Percentiles rank a stretch among this genome's conserved stretches.
Evolutionary conservation across 2,329 filamentous ascomycete species (phyloP).

Genomic region (Zasmidium cellare): DNA sequence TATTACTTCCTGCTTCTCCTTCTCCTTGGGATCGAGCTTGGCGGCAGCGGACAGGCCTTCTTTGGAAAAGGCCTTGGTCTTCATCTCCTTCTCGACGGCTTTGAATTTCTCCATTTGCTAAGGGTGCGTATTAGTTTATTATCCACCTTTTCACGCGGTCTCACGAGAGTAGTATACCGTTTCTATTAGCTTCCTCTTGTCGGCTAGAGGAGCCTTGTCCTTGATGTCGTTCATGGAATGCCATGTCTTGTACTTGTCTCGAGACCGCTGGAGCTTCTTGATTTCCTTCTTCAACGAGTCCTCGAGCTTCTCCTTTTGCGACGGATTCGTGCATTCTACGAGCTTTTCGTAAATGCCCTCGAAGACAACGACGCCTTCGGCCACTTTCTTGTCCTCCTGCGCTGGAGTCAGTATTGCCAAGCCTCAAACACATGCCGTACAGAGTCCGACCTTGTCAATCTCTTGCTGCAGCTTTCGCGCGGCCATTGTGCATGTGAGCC

Average conservation of each 20-base stretch:
- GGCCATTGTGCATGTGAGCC: conserved; percentile 7
- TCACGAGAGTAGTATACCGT: conserved; percentile 62
- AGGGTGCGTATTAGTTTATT: conserved; percentile 20
- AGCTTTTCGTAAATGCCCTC: conserved; percentile 98
- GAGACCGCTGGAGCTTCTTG: conserved; percentile 96
- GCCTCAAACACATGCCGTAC: neutral
- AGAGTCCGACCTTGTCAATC: conserved; percentile 76
- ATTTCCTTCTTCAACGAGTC: conserved; percentile 98
- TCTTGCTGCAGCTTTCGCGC: conserved; percentile 93
- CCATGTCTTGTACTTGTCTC: conserved; percentile 99
- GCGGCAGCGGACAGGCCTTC: conserved; percentile 89
- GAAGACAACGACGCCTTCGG: conserved; percentile 88
- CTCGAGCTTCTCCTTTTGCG: conserved; percentile 97
- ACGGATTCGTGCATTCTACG: conserved; percentile 83
- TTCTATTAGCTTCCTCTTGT: conserved; percentile 95
- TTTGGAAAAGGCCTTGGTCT: conserved; percentile 99
- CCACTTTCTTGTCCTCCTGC: conserved; percentile 83
- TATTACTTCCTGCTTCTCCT: conserved; percentile 84
- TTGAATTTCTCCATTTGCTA: conserved; percentile 99
- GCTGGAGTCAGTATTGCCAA: conserved; percentile 17
- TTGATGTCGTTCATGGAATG: conserved; percentile 98
- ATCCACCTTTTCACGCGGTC: neutral
- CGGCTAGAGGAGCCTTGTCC: conserved; percentile 92
- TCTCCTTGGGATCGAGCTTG: conserved; percentile 95
- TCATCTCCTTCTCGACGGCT: conserved; percentile 99